Evolutionary conservation across 257 asterid genomes (phyloP), one percentile per base, ranked within the genome.

Genomic region (Marsdenia floribunda): DNA sequence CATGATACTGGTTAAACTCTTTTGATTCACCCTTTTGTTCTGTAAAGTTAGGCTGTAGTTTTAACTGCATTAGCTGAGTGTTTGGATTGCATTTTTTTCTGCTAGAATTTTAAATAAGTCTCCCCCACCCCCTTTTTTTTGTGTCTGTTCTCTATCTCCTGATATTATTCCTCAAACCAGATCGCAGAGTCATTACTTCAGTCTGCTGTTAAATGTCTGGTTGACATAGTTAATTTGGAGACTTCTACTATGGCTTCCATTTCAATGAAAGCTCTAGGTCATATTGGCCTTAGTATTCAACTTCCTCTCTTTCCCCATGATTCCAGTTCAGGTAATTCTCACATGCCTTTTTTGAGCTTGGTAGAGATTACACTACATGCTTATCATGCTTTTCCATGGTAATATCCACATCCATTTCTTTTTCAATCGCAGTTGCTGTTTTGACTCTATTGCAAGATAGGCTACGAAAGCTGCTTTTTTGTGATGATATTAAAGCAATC

Each of bases 181-280:
- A 89, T 95, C 79, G 77, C 96, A 40, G 88, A 85, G 54, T 82
- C 87, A 19, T 83, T 86, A 85, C 91, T 92, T 87, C 93, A 90
- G 79, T 86, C 83, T 84, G 86, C 84, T 76, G 77, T 90, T 80
- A 86, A 88, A 82, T 89, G 96, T 84, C 88, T 95, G 80, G 96
- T 88, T 59, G 91, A 85, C 77, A 80, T 92, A 52, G 85, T 85
- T 78, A 89, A 87, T 77, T 80, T 65, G 35, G 99, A 94, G 86
- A 86, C 86, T 55, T 82, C 88, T 46, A 65, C 93, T 67, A 81
- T 92, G 84, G 98, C 99, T 86, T 92, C 96, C 50, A 84, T 85
- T 75, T 97, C 96, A 59, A 86, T 92, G 93, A 93, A 90, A 90
- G 90, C 98, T 63, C 86, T 94, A 81, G 99, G 99, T 78, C 97